Percentiles rank a stretch among this genome's conserved stretches.
These are phyloP conservation scores for Naumovozyma dairenensis DNA, from an alignment of 805 yeast species.

Conservation along the genomic window DNA sequence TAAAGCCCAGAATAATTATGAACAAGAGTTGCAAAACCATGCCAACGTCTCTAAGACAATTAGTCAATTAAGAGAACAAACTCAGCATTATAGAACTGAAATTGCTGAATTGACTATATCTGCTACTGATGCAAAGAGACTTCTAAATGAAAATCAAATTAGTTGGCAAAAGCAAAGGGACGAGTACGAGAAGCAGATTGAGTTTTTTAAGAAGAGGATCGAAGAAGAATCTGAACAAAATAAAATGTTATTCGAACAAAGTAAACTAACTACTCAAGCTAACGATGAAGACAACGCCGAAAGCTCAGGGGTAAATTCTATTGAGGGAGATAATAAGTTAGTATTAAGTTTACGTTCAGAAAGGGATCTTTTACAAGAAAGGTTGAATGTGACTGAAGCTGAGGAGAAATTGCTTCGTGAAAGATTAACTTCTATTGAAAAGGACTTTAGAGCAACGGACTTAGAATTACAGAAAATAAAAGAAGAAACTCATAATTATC, in stretches of 20 bases:
- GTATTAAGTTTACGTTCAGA: slow-evolving; percentile 60
- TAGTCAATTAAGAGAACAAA: slow-evolving; percentile 33
- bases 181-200: slow-evolving; percentile 39
- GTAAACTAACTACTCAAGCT: slow-evolving; percentile 35
- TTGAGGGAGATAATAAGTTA: slow-evolving; percentile 39
- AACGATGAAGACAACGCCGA: slow-evolving; percentile 1
- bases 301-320: slow-evolving; percentile 5
- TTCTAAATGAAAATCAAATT: slow-evolving; percentile 31
- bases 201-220: slow-evolving; percentile 35
- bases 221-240: slow-evolving; percentile 59
- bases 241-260: slow-evolving; percentile 54
- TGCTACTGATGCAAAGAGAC: slow-evolving; percentile 25
- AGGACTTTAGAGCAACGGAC: slow-evolving; percentile 36
- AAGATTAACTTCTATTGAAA: slow-evolving; percentile 34
- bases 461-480: slow-evolving; percentile 35
- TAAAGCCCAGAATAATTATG: slow-evolving; percentile 45
- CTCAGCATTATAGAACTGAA: slow-evolving; percentile 23
- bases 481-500: slow-evolving; percentile 25
- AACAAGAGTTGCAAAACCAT: slow-evolving; percentile 44
- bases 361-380: slow-evolving; percentile 58
- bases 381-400: slow-evolving; percentile 40
- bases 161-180: slow-evolving; percentile 39
- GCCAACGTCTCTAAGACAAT: slow-evolving; percentile 40
- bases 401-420: slow-evolving; percentile 48
- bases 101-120: slow-evolving; percentile 20